Evolutionary conservation across 164 flowering plant species (phyloP).

Genomic region (Magnolia officinalis): DNA sequence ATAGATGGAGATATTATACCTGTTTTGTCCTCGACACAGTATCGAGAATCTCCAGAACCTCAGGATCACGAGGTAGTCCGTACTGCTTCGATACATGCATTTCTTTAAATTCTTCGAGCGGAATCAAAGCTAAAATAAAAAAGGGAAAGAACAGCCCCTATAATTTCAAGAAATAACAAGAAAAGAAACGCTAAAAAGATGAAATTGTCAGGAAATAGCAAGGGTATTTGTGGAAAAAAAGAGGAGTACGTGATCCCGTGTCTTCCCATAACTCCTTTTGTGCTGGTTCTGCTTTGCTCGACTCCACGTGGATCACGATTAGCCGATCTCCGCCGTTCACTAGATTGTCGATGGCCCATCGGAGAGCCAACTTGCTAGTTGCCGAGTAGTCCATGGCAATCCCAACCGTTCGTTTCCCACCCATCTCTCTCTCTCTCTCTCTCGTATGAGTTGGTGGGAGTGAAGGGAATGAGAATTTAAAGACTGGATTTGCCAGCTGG

Average conservation of each 20-base stretch:
- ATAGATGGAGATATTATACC: conserved; percentile 23
- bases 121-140: conserved; percentile 52
- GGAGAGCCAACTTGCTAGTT: conserved; percentile 56
- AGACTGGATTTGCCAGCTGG: no score
- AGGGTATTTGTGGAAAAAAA: not conserved
- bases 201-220: not conserved
- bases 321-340: conserved; percentile 36
- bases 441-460: not conserved
- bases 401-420: conserved; percentile 42
- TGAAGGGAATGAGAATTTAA: no score
- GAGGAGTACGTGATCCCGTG: conserved; percentile 56
- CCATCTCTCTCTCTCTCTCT: not conserved
- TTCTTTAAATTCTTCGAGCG: conserved; percentile 54
- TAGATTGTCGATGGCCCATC: conserved; percentile 54
- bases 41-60: conserved; percentile 55
- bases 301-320: conserved; percentile 47
- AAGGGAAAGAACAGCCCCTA: not conserved
- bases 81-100: conserved; percentile 41
- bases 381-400: conserved; percentile 60
- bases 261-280: conserved; percentile 50
- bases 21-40: conserved; percentile 39
- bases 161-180: not conserved
- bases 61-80: conserved; percentile 49
- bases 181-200: not conserved
- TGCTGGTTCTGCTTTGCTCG: conserved; percentile 39